Base-by-base conservation (phyloP, 441 rosid genomes). In the Dalechampia spathulata region DNA sequence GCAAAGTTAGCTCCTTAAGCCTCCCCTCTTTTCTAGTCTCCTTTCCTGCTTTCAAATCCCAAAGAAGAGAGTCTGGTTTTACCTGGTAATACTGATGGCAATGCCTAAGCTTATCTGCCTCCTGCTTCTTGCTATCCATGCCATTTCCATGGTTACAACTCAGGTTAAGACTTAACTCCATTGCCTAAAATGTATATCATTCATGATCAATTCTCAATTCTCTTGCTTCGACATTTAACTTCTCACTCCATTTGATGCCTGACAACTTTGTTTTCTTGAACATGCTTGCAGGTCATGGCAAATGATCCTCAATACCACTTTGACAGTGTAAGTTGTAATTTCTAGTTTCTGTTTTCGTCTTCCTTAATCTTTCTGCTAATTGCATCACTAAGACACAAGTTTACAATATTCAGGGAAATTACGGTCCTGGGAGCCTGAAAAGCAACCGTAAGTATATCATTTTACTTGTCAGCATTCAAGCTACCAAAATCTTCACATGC, bases 401-500 rank as follows among this genome's bases (percentile, higher is more conserved):
- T 20, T 23, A 22, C 34, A 46, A 45, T 20, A 36, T 57, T 51
- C 72, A 78, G 85, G 61, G 65, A 16, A 59, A 38, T 6, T 71
- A 78, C 47, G 90, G 83, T 61, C 50, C 78, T 0, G 81, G 85
- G 49, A 78, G 81, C 61, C 74, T 78, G 32, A 78, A 78, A 74
- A 71, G 78, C 74, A 78, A 68, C 61, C 79, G 88, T 80, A 67
- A 80, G 34, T 30, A 30, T 30, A 30, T 3, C 34, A 3, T 30
- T 30, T 30, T 8, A 30, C 8, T 30, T 30, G 5, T 30, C 8
- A 8, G 5, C 34, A 30, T 30, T 30, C 8, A 30, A 4, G 8
- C 5, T 8, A 30, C 34, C 34, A 30, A 30, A 30, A 30, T 30
- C 34, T 30, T 30, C 34, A 30, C 4, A 30, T 30, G 34, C 8